Evolutionary conservation across 805 yeast species (phyloP), one percentile per base, ranked within the genome.

Genomic region (Sungouiozyma ichnusensis): DNA sequence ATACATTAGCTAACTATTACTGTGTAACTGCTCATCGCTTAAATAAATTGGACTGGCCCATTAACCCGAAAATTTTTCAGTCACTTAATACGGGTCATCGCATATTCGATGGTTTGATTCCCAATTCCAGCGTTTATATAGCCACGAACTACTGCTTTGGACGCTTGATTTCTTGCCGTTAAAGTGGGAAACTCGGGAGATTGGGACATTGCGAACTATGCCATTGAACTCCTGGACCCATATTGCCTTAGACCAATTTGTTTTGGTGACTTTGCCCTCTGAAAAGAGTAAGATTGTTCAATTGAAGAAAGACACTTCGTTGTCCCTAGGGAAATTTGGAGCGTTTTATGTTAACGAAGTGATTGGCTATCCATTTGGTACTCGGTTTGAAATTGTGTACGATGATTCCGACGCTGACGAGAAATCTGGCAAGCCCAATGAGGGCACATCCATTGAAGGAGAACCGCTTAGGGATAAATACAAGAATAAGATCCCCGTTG

Each of bases 291-390:
- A 85, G 57, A 71, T 88, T 33, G 77, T 82, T n/a, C 76, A 79
- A 50, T 65, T 88, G 45, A 72, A 69, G 39, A 70, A 74, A 3
- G 77, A 74, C 27, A 77, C 80, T 0, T 58, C 73, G 9, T 72
- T 92, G 16, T 76, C 77, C 42, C 69, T 92, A 48, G 98, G 98
- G 2, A 90, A 92, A 58, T 92, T 90, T 62, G 99, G 99, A 16
- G 69, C 81, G 0, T 92, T 92, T 58, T 65, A 72, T 24, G 85
- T 82, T 2, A 76, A 79, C 48, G 81, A 76, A 40, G 72, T 90
- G 11, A 60, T 90, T 34, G 97, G 96, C 2, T 79, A 70, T 52
- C 82, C 87, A 4, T 83, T 75, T 54, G 98, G 97, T 1, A 90
- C 85, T 50, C 77, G 94, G 1, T 92, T 88, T 64, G 97, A 90